phyloP scores from a whole-genome alignment of 169 alveolate species.

The Eimeria maxima region DNA sequence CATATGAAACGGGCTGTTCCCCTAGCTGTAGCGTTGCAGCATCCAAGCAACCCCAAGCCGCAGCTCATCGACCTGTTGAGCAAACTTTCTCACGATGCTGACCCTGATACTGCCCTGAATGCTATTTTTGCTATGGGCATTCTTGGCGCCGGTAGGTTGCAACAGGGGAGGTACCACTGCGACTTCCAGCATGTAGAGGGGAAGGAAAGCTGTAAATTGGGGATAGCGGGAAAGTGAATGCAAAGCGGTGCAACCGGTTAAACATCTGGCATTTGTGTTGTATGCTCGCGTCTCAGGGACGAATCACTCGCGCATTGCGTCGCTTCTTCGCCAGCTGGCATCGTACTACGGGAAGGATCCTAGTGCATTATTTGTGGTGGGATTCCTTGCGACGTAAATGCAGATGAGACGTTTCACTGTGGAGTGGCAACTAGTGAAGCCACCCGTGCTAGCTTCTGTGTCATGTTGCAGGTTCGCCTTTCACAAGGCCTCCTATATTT shows the following conservation, averaged over 20 bases:
- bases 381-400: constrained; percentile 90
- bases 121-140: constrained; percentile 98
- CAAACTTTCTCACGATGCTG: constrained; percentile 98
- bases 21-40: constrained; percentile 97
- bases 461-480: constrained; percentile 75
- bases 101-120: constrained; percentile 96
- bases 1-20: constrained; percentile 98
- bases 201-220: not conserved
- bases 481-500: constrained; percentile 93
- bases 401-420: constrained; percentile 88
- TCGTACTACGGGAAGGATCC: constrained; percentile 96
- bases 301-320: constrained; percentile 98
- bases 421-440: not conserved
- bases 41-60: constrained; percentile 97
- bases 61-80: constrained; percentile 92
- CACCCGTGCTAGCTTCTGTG: not conserved
- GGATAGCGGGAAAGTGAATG: not conserved
- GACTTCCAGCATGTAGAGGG: not conserved
- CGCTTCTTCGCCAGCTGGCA: constrained; percentile 97
- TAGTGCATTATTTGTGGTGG: constrained; percentile 97
- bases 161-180: not conserved
- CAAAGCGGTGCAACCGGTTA: not conserved
- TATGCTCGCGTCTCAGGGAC: constrained; percentile 91
- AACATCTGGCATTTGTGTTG: not conserved
- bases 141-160: constrained; percentile 94